Conservation (phyloP, 2,329 filamentous ascomycete species). For the Zarea fungicola region DNA sequence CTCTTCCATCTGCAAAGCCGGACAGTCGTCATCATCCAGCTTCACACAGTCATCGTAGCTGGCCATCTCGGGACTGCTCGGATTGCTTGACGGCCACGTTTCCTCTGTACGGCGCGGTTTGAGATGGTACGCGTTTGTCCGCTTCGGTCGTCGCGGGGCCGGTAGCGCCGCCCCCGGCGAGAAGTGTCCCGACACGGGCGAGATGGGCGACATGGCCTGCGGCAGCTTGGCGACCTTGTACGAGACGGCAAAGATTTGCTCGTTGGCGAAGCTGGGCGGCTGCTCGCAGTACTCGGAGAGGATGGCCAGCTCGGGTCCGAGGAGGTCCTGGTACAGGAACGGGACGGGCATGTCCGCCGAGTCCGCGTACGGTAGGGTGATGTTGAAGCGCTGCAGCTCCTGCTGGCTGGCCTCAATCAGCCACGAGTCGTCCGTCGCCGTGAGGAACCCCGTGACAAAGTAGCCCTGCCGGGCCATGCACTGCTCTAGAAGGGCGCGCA, state of each 20-base stretch:
- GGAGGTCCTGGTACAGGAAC: constrained; percentile 10
- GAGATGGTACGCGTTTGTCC: constrained; percentile 9
- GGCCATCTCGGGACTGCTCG: constrained; percentile 5
- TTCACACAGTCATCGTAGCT: constrained; percentile 2
- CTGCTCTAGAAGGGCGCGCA: neutral
- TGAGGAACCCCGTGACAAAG: constrained; percentile 12
- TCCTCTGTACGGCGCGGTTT: neutral
- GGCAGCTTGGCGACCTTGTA: constrained; percentile 9
- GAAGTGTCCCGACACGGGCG: neutral
- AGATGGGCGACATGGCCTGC: constrained; percentile 1
- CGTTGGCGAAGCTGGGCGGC: neutral
- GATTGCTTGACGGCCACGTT: neutral
- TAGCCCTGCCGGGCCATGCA: constrained; percentile 4
- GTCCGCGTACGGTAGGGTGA: neutral
- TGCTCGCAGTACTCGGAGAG: neutral
- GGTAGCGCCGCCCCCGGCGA: constrained; percentile 1
- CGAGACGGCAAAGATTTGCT: constrained; percentile 12
- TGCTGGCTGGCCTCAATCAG: constrained; percentile 1
- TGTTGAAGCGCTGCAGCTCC: constrained; percentile 6
- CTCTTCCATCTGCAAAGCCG: neutral
- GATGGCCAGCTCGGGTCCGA: constrained; percentile 2
- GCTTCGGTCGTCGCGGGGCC: constrained; percentile 4
- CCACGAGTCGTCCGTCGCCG: constrained; percentile 7
- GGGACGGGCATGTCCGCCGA: neutral
- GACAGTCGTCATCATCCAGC: constrained; percentile 1